Evolutionary conservation across 2,329 filamentous ascomycete genomes (phyloP).

Genomic region (Oidium heveae): DNA sequence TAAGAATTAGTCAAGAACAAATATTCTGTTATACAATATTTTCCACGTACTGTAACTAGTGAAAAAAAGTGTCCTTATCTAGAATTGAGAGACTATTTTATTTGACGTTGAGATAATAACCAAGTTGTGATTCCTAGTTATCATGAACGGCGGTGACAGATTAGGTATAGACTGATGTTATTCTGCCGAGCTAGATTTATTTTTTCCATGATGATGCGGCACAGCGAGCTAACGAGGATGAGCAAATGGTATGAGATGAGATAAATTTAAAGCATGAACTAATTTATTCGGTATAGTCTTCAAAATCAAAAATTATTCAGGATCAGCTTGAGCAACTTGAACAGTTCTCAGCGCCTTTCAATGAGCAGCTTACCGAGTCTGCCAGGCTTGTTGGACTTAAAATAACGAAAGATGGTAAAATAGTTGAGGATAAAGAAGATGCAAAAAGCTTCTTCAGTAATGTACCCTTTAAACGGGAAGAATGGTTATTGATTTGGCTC

Average conservation of each 20-base stretch:
- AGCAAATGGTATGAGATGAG: too few species aligned
- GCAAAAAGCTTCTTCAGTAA: neutral
- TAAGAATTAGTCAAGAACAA: too few species aligned
- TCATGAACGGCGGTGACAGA: neutral
- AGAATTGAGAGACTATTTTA: too few species aligned
- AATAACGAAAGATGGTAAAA: slow-evolving; percentile 7
- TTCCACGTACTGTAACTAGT: too few species aligned
- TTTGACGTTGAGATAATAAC: too few species aligned
- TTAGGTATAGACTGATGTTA: slow-evolving; percentile 1
- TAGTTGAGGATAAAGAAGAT: neutral
- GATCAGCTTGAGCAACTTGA: slow-evolving; percentile 13
- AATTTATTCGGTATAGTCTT: neutral
- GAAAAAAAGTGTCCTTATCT: too few species aligned
- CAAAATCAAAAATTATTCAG: slow-evolving; percentile 8
- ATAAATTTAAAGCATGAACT: too few species aligned
- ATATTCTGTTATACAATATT: too few species aligned
- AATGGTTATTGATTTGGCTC: slow-evolving; percentile 43
- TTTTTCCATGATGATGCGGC: neutral
- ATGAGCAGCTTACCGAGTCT: slow-evolving; percentile 14
- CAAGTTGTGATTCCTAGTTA: too few species aligned
- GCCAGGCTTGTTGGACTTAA: slow-evolving; percentile 12
- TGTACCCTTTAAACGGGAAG: slow-evolving; percentile 20
- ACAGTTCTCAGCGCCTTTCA: slow-evolving; percentile 14
- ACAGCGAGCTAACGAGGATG: too few species aligned
- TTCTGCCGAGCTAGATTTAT: slow-evolving; percentile 1